phyloP scores from a whole-genome alignment of 176 grass and related monocot species.

The Bothriochloa decipiens region DNA sequence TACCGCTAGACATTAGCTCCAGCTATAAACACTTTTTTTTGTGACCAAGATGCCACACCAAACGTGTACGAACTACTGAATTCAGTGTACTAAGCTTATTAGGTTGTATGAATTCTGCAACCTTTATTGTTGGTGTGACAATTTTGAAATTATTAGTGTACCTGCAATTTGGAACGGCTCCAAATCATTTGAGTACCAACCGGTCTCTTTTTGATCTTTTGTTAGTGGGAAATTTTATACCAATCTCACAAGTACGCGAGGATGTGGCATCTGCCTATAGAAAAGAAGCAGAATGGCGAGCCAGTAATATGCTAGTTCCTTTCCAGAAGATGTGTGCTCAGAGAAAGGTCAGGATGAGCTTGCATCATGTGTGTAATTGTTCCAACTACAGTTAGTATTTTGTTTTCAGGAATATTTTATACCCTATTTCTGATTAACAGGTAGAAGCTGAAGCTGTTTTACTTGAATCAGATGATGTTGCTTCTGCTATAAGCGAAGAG shows the following conservation, averaged over 20 bases:
- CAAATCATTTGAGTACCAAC: conserved; percentile 23
- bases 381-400: background rate
- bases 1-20: background rate
- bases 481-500: conserved; percentile 66
- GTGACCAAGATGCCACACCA: conserved; percentile 23
- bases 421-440: conserved; percentile 41
- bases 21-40: conserved; percentile 6
- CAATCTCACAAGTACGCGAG: conserved; percentile 74
- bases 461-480: conserved; percentile 73
- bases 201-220: background rate
- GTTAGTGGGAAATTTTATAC: conserved; percentile 85
- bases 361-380: background rate
- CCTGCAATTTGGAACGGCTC: background rate
- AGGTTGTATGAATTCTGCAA: background rate
- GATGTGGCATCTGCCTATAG: conserved; percentile 70
- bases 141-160: background rate
- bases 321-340: conserved; percentile 79
- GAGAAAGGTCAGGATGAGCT: conserved; percentile 43
- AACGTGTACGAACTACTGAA: conserved; percentile 10
- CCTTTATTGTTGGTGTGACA: conserved; percentile 3
- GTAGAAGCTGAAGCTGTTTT: conserved; percentile 82
- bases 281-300: conserved; percentile 80
- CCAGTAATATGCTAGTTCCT: conserved; percentile 53
- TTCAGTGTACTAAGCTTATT: conserved; percentile 17
- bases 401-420: background rate